Conservation (phyloP, 148 eudicot genomes). For the Camellia sinensis region DNA sequence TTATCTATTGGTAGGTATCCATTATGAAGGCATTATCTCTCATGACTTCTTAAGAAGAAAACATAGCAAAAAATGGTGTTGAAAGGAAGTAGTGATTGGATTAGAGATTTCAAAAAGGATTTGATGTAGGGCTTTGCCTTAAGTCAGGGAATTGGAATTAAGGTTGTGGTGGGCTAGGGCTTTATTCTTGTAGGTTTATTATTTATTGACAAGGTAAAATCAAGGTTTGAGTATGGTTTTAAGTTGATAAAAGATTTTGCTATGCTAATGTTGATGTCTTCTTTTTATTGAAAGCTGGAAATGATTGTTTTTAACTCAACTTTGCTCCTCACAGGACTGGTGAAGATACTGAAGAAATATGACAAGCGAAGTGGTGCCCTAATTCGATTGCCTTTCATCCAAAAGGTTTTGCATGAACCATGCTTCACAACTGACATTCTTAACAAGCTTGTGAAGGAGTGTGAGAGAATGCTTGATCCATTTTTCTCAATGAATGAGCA, state of each 20-base stretch:
- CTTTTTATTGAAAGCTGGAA: neutral
- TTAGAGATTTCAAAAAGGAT: neutral
- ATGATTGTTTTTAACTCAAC: too few species aligned
- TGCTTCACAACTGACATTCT: constrained; percentile 57
- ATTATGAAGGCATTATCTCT: neutral
- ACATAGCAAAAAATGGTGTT: neutral
- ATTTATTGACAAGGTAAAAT: neutral
- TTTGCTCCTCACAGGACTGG: constrained; percentile 42
- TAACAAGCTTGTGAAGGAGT: constrained; percentile 54
- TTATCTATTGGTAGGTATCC: neutral
- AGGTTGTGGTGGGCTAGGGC: too few species aligned
- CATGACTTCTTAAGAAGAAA: neutral
- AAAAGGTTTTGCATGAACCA: constrained; percentile 61
- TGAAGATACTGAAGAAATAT: constrained; percentile 69
- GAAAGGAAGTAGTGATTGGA: neutral
- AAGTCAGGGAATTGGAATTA: too few species aligned
- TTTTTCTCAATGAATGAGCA: constrained; percentile 43
- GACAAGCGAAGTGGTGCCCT: constrained; percentile 71
- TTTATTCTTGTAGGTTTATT: too few species aligned
- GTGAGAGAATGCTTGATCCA: constrained; percentile 50
- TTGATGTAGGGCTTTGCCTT: neutral
- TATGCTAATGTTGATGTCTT: neutral
- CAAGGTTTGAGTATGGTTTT: neutral
- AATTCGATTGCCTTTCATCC: constrained; percentile 62
- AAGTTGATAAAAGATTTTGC: neutral